Base-by-base conservation (phyloP, 805 yeast genomes). In the Peterozyma toletana region DNA sequence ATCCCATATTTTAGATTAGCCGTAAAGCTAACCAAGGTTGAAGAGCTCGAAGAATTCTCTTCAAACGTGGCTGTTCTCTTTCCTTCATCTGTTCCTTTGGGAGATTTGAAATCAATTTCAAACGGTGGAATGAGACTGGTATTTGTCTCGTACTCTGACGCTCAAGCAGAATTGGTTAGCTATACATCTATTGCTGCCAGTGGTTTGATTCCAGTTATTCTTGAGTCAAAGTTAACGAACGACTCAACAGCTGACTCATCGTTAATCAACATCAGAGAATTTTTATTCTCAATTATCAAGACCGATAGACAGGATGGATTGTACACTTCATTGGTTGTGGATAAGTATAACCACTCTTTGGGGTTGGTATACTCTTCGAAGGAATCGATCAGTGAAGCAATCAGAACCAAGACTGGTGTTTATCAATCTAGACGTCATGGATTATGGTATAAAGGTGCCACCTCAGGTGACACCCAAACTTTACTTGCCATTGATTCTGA, bases 401-500 rank as follows among this genome's bases (percentile, higher is more conserved):
- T 93, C 52, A 78, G 77, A 48, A 83, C 86, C 17, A 75, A 78
- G 40, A 79, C 86, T 9, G 99, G 99, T 46, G 96, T 93, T 2
- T 93, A 93, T 64, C 96, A 85, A 63, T 87, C 96, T 9, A 82
- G 99, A 55, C 81, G 84, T 56, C 80, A 87, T 48, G 98, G 95
- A 37, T 73, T 93, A 47, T 93, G 99, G 99, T 85, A 82, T 62
- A 93, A 93, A 63, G 99, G 99, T 30, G 83, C 84, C 44, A 86
- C 96, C 2, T 85, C 96, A n/a, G 99, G 99, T 16, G 95, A 96
- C 42, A 86, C 95, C 1, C 99, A 93, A 66, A 71, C 72, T 52
- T 71, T 93, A 39, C 52, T 84, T 18, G 65, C 71, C 37, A 61
- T 93, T 45, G 83, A 79, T 43, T 64, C 78, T 48, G 99, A 93